Evolutionary conservation across 768 basidiomycete genomes (phyloP).

Genomic region (Naganishia randhawae): DNA sequence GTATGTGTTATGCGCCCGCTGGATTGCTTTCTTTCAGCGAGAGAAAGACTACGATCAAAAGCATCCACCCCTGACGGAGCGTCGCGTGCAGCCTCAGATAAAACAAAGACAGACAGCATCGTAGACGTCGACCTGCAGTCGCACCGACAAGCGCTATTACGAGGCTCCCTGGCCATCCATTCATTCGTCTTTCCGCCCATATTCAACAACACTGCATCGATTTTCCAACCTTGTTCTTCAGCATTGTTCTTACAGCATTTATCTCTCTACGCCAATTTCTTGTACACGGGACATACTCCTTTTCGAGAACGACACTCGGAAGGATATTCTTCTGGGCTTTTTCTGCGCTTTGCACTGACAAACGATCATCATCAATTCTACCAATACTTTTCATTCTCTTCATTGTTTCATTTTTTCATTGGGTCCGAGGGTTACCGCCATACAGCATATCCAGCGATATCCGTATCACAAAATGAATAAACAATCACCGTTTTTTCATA

Average conservation of each 20-base stretch:
- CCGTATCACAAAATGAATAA: neutral
- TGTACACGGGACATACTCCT: neutral
- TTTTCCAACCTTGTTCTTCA: neutral
- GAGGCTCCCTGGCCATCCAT: neutral
- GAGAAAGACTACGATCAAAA: conserved; percentile 33
- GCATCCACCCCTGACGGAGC: conserved; percentile 31
- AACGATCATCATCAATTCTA: neutral
- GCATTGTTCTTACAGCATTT: neutral
- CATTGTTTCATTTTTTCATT: neutral
- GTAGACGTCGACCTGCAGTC: neutral
- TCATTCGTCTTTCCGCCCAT: neutral
- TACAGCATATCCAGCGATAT: neutral
- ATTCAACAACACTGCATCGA: neutral
- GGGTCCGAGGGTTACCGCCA: neutral
- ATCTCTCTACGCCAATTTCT: conserved; percentile 1
- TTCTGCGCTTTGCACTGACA: neutral
- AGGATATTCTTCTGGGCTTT: neutral
- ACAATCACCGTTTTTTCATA: neutral
- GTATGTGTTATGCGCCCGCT: neutral
- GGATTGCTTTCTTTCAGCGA: conserved; percentile 7
- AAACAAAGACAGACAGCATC: conserved; percentile 10
- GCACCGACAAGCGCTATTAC: neutral
- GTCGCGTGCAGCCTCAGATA: conserved; percentile 13
- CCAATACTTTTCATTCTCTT: neutral
- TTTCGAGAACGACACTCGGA: neutral